Base-by-base conservation (phyloP, 2,329 filamentous ascomycete genomes). In the Colletotrichum eremochloae region DNA sequence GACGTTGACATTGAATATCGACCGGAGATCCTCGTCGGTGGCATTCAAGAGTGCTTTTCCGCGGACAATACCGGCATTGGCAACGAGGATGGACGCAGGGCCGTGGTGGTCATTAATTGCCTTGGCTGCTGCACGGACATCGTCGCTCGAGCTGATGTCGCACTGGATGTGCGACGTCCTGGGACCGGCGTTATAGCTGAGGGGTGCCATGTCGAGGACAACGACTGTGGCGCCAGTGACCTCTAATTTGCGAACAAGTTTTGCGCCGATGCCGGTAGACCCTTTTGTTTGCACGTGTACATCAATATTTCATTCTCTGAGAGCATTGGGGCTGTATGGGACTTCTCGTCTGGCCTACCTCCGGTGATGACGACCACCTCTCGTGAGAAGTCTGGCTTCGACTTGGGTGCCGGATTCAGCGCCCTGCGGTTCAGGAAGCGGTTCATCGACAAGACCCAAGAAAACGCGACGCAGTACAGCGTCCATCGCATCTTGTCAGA, bases 1-100 rank as follows among this genome's bases (percentile, higher is more conserved):
- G 0, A 86, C 83, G 78, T 91, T 91, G 67, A 91, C 86, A 62
- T 86, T 85, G 79, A 91, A 90, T 68, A 87, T 88, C 24, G 14
- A 52, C 24, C 24, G n/a, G 24, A 52, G 48, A 12, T 52, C 48
- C 24, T 52, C n/a, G 24, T 52, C 48, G 48, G 48, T 29, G 48
- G 48, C 48, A 4, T 6, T 5, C 48, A 52, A 24, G 12, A 52
- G n/a, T 4, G 24, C 9, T 5, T 52, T 52, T 0, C 48, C 48
- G 5, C 48, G 48, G 24, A 52, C 48, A 24, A 52, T 1, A 2
- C 48, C 48, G 48, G 48, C 48, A 5, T 52, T 52, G 24, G 48
- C 48, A 7, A 52, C 48, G 7, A 52, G 48, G 11, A 52, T 52
- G 24, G 48, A 52, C 24, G 24, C 48, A 2, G 2, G 48, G n/a